Percentiles rank a stretch among this genome's conserved stretches.
These are phyloP conservation scores for Chalara sp. DNA, from an alignment of 2,329 filamentous ascomycete genomes.

Conservation along the genomic window DNA sequence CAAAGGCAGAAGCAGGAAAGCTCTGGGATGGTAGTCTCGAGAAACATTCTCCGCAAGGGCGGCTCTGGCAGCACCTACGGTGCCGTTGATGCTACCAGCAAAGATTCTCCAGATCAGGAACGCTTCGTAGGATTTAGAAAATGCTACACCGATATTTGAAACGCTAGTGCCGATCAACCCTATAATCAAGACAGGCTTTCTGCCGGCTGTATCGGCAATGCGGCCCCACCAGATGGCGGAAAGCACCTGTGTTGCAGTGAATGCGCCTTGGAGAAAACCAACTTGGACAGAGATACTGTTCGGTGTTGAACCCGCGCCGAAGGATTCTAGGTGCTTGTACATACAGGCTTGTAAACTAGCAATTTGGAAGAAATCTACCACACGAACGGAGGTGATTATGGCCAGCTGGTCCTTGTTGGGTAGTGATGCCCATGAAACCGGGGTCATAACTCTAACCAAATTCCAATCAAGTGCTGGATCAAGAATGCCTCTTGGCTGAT, in stretches of 20 bases:
- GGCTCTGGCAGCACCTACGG: conserved; percentile 40
- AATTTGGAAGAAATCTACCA: not conserved
- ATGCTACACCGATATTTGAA: conserved; percentile 59
- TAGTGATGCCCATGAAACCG: not conserved
- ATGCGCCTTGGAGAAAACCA: not conserved
- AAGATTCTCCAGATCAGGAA: conserved; percentile 52
- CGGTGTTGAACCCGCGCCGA: not conserved
- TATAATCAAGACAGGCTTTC: conserved; percentile 49
- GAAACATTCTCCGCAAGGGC: no score
- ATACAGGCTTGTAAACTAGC: not conserved
- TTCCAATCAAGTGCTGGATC: no score
- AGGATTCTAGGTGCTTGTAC: not conserved
- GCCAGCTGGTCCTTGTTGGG: not conserved
- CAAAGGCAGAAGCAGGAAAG: conserved; percentile 43
- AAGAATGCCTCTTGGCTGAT: no score
- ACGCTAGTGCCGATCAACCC: conserved; percentile 56
- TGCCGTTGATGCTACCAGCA: conserved; percentile 61
- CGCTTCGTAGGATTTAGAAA: conserved; percentile 52
- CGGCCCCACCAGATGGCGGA: not conserved
- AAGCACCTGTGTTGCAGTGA: not conserved
- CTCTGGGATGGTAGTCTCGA: conserved; percentile 33
- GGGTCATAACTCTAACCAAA: no score
- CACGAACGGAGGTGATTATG: not conserved
- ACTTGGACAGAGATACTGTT: not conserved
- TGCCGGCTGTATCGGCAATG: no score